Base-by-base conservation (phyloP, 2,329 filamentous ascomycete species). In the Stagonosporopsis cucurbitacearum region DNA sequence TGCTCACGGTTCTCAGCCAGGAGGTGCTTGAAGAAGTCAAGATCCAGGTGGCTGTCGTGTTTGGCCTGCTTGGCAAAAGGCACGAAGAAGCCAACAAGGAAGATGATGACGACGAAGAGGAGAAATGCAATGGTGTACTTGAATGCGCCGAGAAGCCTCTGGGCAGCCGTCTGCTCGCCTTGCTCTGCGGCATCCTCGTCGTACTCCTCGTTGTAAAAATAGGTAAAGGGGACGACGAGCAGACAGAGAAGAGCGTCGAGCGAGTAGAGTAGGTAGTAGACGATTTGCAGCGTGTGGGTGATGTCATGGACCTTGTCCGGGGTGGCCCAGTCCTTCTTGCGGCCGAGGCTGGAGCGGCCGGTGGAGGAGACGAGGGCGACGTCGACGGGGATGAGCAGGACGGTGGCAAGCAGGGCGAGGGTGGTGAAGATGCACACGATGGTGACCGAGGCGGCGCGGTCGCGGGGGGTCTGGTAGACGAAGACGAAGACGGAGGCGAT, bases 191-290 rank as follows among this genome's bases (percentile, higher is more conserved):
- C 92, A 19, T 94, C 88, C 77, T 97, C 92, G 69, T 97, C 94
- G 64, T 96, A 96, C 76, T 98, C 95, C 75, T 99, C 95, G 70
- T 96, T 95, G 87, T 90, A 97, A 75, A 99, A 99, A 80, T 99
- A 99, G 43, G 93, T 89, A 72, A 99, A 99, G 0, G 95, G 95
- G 19, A 98, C 89, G 40, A 96, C 85, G 17, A 98, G 75, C 41
- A 99, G 81, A 71, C 95, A 99, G 11, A 99, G 85, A 6, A 97
- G 74, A 1, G 92, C 91, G 75, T 99, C 95, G 64, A 97, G 80
- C 66, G 91, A 95, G 79, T 98, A 99, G 0, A 99, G 83, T 0
- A 87, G 83, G 77, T 98, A 98, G 79, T 99, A 99, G 54, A 96
- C 89, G 55, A 96, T 84, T 74, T 91, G 91, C 62, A 99, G 82